Percentiles rank a stretch among this genome's conserved stretches.
These are phyloP conservation scores for Exophiala dermatitidis DNA, from an alignment of 2,329 filamentous ascomycete species.

Conservation along the genomic window DNA sequence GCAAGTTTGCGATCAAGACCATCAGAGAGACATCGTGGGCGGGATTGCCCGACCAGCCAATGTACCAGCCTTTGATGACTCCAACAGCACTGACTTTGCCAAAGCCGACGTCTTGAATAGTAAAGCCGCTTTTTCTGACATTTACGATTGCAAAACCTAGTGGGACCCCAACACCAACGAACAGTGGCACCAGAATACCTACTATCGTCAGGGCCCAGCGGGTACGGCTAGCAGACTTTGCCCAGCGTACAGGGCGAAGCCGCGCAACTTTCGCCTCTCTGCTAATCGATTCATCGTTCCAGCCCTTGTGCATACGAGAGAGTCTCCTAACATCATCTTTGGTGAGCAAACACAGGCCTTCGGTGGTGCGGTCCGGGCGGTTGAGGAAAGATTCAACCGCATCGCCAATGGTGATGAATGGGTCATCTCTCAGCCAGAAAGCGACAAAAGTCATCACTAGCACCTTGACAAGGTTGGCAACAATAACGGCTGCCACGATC, in stretches of 20 bases:
- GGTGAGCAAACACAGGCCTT: conserved; percentile 25
- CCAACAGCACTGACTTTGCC: conserved; percentile 17
- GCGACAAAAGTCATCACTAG: conserved; percentile 21
- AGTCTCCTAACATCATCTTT: conserved; percentile 9
- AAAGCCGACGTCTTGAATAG: conserved; percentile 20
- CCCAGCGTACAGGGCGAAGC: conserved; percentile 11
- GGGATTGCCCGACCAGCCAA: not conserved
- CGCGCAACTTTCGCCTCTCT: not conserved
- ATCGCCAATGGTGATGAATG: conserved; percentile 30
- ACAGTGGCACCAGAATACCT: not conserved
- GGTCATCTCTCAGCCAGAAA: conserved; percentile 13
- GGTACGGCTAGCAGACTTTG: conserved; percentile 11
- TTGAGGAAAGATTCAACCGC: conserved; percentile 29
- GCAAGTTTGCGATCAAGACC: conserved; percentile 32
- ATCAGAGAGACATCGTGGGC: conserved; percentile 5
- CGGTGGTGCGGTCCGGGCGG: conserved; percentile 29
- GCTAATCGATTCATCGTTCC: not conserved
- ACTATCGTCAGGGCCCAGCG: conserved; percentile 15
- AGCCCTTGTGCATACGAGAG: not conserved
- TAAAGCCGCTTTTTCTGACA: not conserved
- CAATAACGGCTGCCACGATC: conserved; percentile 22
- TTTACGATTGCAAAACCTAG: not conserved
- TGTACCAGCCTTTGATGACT: conserved; percentile 19
- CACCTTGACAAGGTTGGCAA: conserved; percentile 20
- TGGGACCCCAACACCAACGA: conserved; percentile 5